phyloP scores from a whole-genome alignment of 345 rosid genomes.

The Camelina hispida region DNA sequence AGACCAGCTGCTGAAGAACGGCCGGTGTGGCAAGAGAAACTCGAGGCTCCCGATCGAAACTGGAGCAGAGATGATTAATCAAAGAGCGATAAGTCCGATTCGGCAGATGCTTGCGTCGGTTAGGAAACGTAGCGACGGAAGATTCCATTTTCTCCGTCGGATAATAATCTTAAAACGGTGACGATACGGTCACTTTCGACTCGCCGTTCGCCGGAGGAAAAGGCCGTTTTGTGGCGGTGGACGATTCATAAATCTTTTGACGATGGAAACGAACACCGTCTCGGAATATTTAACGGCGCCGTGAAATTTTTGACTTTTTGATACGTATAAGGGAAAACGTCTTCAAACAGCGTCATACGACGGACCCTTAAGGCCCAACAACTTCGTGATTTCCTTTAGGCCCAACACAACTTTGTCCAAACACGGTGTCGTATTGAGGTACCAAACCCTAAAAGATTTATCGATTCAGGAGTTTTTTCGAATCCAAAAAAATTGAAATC shows the following conservation, averaged over 20 bases:
- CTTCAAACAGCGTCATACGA: too few species aligned
- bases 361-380: too few species aligned
- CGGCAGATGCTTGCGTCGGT: conserved; percentile 36
- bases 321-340: too few species aligned
- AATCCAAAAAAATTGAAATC: conserved; percentile 28
- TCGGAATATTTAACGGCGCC: too few species aligned
- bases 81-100: conserved; percentile 53
- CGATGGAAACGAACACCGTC: not conserved
- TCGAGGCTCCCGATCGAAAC: conserved; percentile 51
- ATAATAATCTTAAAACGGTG: not conserved
- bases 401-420: not conserved
- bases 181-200: not conserved
- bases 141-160: conserved; percentile 3
- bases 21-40: conserved; percentile 49
- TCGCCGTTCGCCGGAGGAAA: conserved; percentile 21
- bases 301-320: too few species aligned
- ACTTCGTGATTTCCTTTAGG: not conserved
- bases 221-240: conserved; percentile 33
- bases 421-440: conserved; percentile 27
- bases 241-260: not conserved
- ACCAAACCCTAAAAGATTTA: conserved; percentile 28
- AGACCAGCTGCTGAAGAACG: conserved; percentile 39
- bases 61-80: conserved; percentile 51
- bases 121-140: conserved; percentile 11
- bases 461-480: conserved; percentile 4